Evolutionary conservation across 306 rosid genomes (phyloP), one percentile per base, ranked within the genome.

Genomic region (Calophaca sinica): DNA sequence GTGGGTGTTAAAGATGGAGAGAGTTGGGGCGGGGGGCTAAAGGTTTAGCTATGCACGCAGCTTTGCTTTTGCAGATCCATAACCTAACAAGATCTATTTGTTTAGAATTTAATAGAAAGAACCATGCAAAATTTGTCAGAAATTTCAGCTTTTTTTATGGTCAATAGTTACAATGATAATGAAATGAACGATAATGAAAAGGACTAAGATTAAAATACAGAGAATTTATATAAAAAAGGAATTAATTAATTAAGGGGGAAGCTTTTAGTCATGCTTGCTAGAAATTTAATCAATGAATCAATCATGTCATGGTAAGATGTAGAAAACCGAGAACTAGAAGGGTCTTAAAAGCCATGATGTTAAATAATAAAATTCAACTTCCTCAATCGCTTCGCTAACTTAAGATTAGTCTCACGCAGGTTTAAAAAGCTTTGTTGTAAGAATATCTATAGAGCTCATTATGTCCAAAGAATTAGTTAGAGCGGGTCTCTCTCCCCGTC

Each of bases 71-170:
- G 70, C 65, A 52, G 80, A 73, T 73, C 42, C 68, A 65, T 50
- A 48, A 73, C 77, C 78, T 45, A 62, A 5, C 74, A 69, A 79
- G 58, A 63, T 78, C 77, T 41, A 15, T 78, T 83, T 55, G 74
- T 69, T 74, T 75, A 74, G 2, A 5, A 31, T 58, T 73, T 72
- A 74, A 68, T 59, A 76, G 58, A 73, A 57, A 53, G 79, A 82
- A 72, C 87, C 93, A 87, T 87, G 88, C 89, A 90, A 84, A 62
- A 70, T 9, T 74, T 82, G 90, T 87, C 91, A 88, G 85, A 85
- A 82, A 39, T 65, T 61, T 85, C 81, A 85, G 88, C 88, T 41
- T 73, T 75, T 65, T 55, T 63, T 52, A 58, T 58, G 50, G 80
- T 80, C 80, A 73, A 72, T 65, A 70, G 52, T 59, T 67, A 68